These are phyloP conservation scores for Osmozyma mogii DNA, from an alignment of 805 yeast species.

Conservation along the genomic window DNA sequence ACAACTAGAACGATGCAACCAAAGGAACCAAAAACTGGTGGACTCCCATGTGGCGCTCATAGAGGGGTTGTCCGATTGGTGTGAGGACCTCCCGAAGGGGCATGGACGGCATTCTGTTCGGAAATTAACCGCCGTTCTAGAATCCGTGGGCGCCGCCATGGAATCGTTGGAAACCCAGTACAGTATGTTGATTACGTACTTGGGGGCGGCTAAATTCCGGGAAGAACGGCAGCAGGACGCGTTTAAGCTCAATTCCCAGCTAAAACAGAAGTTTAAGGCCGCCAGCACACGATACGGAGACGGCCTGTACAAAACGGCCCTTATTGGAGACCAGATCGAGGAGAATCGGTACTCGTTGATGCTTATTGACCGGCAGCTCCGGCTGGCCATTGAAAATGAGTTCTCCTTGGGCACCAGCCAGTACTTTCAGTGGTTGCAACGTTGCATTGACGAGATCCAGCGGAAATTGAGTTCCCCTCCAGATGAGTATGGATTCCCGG, in stretches of 20 bases:
- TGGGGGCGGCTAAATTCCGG: slow-evolving; percentile 40
- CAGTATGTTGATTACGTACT: too few species aligned
- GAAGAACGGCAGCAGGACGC: slow-evolving; percentile 41
- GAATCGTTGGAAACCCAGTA: too few species aligned
- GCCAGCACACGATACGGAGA: slow-evolving; percentile 38
- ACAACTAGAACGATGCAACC: too few species aligned
- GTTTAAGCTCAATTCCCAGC: slow-evolving; percentile 26
- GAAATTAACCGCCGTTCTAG: too few species aligned
- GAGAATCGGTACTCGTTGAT: slow-evolving; percentile 43
- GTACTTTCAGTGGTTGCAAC: slow-evolving; percentile 28
- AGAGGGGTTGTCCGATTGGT: too few species aligned
- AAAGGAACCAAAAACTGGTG: too few species aligned
- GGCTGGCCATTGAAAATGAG: slow-evolving; percentile 37
- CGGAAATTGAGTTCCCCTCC: too few species aligned
- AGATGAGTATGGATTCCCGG: too few species aligned
- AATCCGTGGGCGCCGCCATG: too few species aligned
- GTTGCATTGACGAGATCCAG: slow-evolving; percentile 17
- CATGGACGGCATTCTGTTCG: too few species aligned
- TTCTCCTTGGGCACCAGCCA: slow-evolving; percentile 40
- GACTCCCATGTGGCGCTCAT: too few species aligned
- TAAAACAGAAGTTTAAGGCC: slow-evolving; percentile 30
- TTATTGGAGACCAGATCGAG: slow-evolving; percentile 45
- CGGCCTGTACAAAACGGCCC: slow-evolving; percentile 32
- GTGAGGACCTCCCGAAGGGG: too few species aligned
- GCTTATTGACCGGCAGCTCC: slow-evolving; percentile 44